Evolutionary conservation across 495 filamentous ascomycete genomes (phyloP), one percentile per base, ranked within the genome.

Genomic region (Bacidia gigantensis): DNA sequence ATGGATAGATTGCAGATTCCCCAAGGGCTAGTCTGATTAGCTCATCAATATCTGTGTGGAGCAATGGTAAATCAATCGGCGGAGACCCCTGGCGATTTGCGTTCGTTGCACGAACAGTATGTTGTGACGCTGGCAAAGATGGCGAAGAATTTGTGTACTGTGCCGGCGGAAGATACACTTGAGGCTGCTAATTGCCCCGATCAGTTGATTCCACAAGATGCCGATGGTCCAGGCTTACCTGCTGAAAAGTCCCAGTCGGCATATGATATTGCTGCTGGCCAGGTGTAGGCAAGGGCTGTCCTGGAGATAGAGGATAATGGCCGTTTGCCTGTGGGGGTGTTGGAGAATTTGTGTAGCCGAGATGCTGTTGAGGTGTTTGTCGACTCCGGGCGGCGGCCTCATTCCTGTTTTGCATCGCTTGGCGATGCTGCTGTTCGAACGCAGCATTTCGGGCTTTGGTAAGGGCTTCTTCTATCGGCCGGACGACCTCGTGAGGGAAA

Each of bases 401-500:
- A 47, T 79, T 77, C 57, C 84, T 82, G 39, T 70, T 69, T 54
- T 79, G 75, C 10, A 32, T 21, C 51, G 73, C 70, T 53, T 81
- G 76, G 38, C 76, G 77, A 61, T 86, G 83, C 55, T 87, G 78
- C 45, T 78, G 74, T 51, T 87, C 78, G 49, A 87, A 65, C 46
- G 82, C 79, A 14, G 78, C 82, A 9, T 87, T 93, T 53, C 84
- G 79, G 5, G 84, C 85, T 64, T 89, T 94, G 62, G 94, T 87
- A 53, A 98, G 72, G 14, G 89, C 87, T 69, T 83, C 94, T 63
- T 98, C 92, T 58, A 98, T 97, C 49, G 84, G 82, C 35, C 86
- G 77, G 35, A 87, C 93, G 40, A 84, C 74, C 22, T 96, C 88
- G 11, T 76, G 71, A 14, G 86, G 79, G 64, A 98, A 98, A 48